Base-by-base conservation (phyloP, 2,329 filamentous ascomycete species). In the Arthrobotrys sinensis region DNA sequence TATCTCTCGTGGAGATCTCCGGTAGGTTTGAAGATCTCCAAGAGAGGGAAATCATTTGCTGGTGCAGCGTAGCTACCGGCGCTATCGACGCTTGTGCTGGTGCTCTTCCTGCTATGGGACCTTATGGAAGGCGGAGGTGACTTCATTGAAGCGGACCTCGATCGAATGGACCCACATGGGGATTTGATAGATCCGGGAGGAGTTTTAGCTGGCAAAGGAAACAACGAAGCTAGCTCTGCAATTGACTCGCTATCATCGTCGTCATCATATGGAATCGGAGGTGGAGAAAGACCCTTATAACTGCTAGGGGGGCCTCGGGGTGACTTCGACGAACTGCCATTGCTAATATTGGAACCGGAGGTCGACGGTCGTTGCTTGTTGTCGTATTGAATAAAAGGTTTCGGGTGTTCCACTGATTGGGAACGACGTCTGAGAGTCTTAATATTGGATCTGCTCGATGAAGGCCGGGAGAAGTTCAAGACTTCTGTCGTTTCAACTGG, bases 1-100 rank as follows among this genome's bases (percentile, higher is more conserved):
- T 78, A 78, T 19, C 67, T 68, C 34, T 78, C 75, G 34, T 78
- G 75, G 24, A 78, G 67, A 38, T 78, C 75, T 36, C 75, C 75
- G 32, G 63, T 69, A 11, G 75, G 53, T 38, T 66, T 78, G 43
- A 78, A 45, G 62, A 78, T 50, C 38, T 66, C 60, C n/a, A 78
- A 6, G 43, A 78, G 52, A 24, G 70, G 75, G 12, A 78, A 72
- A 28, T 78, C 75, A 48, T 60, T 71, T 52, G 32, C 24, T 11
- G 48, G 62, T 19, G 60, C 36, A 24, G 67, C 6, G 10, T 70
- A 60, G 34, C 34, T 68, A 48, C 48, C 38, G 16, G 53, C 52
- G 46, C 67, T 78, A 16, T 78, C 68, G 19, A 67, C 52, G 53
- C 75, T 78, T 40, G 67, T 64, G 19, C 63, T 40, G 5, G 60